Percentiles rank a stretch among this genome's conserved stretches.
phyloP scores from a whole-genome alignment of 345 rosid genomes.

The Iberis pinnata region DNA sequence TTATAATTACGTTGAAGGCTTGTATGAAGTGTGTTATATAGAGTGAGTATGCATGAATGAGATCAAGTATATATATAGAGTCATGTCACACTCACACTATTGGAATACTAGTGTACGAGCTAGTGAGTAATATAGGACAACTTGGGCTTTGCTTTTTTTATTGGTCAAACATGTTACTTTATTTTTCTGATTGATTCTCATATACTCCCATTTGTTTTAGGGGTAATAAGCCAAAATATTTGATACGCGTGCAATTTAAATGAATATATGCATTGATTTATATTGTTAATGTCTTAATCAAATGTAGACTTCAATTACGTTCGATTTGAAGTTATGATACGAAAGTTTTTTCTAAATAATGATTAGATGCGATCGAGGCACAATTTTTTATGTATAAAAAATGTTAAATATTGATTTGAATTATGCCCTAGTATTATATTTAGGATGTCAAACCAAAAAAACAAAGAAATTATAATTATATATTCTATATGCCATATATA shows the following conservation, averaged over 20 bases:
- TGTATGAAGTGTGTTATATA: constrained; percentile 25
- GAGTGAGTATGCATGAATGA: constrained; percentile 25
- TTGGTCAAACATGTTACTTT: constrained; percentile 24
- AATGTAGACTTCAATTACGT: constrained; percentile 15
- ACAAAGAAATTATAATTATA: neutral
- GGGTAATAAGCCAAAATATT: constrained; percentile 3
- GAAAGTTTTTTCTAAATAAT: neutral
- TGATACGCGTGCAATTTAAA: constrained; percentile 26
- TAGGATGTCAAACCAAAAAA: neutral
- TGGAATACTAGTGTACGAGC: neutral
- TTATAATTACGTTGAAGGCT: too few species aligned
- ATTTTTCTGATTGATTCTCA: constrained; percentile 17
- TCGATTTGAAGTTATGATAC: constrained; percentile 25
- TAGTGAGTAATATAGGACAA: constrained; percentile 17
- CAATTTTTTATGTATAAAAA: too few species aligned
- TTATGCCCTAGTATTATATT: too few species aligned
- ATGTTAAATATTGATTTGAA: too few species aligned
- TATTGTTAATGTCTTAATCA: constrained; percentile 23
- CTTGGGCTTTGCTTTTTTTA: constrained; percentile 18
- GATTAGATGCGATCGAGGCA: constrained; percentile 11
- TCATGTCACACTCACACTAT: constrained; percentile 12
- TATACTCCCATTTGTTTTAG: neutral
- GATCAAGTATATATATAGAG: constrained; percentile 20
- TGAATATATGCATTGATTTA: constrained; percentile 4
- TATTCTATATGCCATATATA: constrained; percentile 16